Base-by-base conservation (phyloP, 2,329 filamentous ascomycete genomes). In the Scolecobasidium constrictum region DNA sequence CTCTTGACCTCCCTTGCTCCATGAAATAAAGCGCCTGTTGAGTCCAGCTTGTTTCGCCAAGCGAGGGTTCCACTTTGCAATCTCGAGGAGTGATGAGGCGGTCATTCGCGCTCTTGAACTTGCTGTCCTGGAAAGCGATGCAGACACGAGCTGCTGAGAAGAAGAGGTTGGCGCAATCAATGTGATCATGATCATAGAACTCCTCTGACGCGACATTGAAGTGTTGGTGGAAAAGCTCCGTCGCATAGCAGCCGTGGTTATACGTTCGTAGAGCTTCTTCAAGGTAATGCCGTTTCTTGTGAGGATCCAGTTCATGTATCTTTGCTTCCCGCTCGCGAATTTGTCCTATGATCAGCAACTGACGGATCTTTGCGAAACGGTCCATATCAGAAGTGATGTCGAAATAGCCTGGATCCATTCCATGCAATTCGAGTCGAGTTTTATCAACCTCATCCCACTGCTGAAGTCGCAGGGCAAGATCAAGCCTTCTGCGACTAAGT, bases 61-160 rank as follows among this genome's bases (percentile, higher is more conserved):
- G 33, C n/a, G 19, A 17, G 21, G 40, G 40, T 40, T 40, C 12
- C 36, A 19, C 18, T 28, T 42, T 31, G 35, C 26, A 37, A 40
- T 35, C 15, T 38, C 35, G 4, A 4, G 26, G 26, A n/a, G 26
- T 31, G 26, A 31, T 31, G 26, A n/a, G n/a, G n/a, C 26, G 26
- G 26, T 31, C n/a, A 7, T 31, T 31, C 9, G 9, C 26, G n/a
- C n/a, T n/a, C n/a, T 31, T 31, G 26, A 31, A 31, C 9, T 31
- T n/a, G n/a, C 7, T 5, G 38, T 38, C 13, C 5, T 35, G 33
- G 22, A 48, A 48, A 19, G 23, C 18, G 4, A 42, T 43, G 22
- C 46, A 48, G 12, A 48, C 31, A 35, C 46, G 37, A n/a, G 46
- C 46, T 4, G 46, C 46, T 17, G 46, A 48, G 33, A 48, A 46